A percentile compares a stretch with the other conserved stretches of the same genome.
Evolutionary conservation across 228 moss, liverwort and hornwort species (phyloP).

Genomic region (Sphagnum magellanicum): DNA sequence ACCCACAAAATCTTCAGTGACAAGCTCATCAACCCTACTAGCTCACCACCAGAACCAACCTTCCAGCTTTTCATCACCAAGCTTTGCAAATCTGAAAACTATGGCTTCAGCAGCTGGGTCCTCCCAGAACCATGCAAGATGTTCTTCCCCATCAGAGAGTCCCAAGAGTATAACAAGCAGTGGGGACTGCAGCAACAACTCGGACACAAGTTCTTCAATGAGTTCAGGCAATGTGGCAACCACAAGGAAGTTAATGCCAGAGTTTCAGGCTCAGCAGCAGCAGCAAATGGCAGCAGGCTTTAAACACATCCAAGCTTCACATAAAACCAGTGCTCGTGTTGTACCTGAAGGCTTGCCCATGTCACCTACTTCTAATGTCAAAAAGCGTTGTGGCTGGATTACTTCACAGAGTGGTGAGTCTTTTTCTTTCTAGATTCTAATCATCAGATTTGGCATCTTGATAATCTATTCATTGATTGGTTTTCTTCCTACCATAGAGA

Average conservation of each 20-base stretch:
- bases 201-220: constrained; percentile 11
- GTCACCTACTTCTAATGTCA: constrained; percentile 15
- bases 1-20: constrained; percentile 10
- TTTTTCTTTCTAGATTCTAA: no score
- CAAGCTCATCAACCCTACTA: background rate
- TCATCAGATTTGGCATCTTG: no score
- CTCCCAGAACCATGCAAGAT: constrained; percentile 10
- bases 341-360: constrained; percentile 16
- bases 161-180: constrained; percentile 18
- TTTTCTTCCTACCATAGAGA: no score
- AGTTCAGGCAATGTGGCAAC: constrained; percentile 1
- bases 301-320: constrained; percentile 22
- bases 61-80: constrained; percentile 19
- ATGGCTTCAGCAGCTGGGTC: constrained; percentile 2
- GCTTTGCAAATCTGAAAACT: constrained; percentile 18
- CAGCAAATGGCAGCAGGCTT: constrained; percentile 30
- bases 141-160: constrained; percentile 12
- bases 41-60: constrained; percentile 3
- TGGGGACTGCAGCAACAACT: constrained; percentile 9
- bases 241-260: constrained; percentile 17
- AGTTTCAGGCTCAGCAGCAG: constrained; percentile 18
- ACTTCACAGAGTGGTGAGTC: constrained; percentile 44
- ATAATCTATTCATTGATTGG: no score
- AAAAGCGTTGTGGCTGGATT: constrained; percentile 49
- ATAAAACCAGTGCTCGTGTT: constrained; percentile 26